A percentile compares a stretch with the other conserved stretches of the same genome.
These are phyloP conservation scores for Fusarium fracticaudum DNA, from an alignment of 2,329 filamentous ascomycete genomes.

Conservation along the genomic window DNA sequence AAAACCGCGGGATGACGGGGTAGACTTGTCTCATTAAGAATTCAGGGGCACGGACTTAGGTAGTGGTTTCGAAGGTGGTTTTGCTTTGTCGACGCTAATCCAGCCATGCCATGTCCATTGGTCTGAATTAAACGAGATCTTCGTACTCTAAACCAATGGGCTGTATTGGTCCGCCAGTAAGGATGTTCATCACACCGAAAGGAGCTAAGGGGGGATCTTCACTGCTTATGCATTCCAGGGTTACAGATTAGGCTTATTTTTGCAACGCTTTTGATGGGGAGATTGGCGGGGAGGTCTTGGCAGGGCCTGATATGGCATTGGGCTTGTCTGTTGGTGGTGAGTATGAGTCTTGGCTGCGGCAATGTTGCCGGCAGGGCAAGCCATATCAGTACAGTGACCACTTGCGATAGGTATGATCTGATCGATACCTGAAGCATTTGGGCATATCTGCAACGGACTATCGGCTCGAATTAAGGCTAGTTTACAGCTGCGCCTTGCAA, in stretches of 20 bases:
- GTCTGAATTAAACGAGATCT: neutral
- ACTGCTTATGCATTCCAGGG: neutral
- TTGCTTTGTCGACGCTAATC: neutral
- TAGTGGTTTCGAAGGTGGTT: neutral
- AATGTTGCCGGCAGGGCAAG: neutral
- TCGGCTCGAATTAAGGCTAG: no score
- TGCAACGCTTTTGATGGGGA: neutral
- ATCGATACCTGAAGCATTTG: neutral
- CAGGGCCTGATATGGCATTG: neutral
- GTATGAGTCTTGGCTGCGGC: neutral
- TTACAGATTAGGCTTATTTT: neutral
- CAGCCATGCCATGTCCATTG: neutral
- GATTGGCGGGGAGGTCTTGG: neutral
- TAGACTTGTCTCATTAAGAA: neutral
- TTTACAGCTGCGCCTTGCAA: no score
- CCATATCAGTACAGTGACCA: neutral
- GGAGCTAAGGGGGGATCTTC: neutral
- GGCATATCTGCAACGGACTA: neutral
- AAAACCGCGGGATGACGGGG: neutral
- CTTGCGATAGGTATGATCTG: neutral
- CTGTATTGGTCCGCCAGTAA: neutral
- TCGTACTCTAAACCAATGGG: neutral
- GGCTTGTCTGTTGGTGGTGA: neutral
- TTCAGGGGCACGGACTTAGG: neutral
- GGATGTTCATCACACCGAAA: neutral